phyloP scores from a whole-genome alignment of 176 grass and related monocot species.

The Secale cereale region DNA sequence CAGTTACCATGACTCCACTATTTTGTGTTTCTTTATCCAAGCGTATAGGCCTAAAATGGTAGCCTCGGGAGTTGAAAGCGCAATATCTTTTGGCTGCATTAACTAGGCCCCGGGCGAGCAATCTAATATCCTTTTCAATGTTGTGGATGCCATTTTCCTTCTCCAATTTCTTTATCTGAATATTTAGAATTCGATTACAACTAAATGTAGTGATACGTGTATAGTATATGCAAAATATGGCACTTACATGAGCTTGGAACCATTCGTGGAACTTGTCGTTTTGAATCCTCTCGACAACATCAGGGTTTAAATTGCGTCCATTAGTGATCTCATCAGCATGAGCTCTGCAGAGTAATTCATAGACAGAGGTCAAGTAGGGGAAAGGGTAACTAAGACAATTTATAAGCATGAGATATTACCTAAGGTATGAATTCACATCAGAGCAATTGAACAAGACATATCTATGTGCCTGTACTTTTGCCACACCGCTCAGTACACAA shows the following conservation, averaged over 20 bases:
- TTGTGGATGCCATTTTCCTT: not conserved
- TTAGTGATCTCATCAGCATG: no score
- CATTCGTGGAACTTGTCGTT: conserved; percentile 1
- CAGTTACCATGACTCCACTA: not conserved
- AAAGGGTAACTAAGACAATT: not conserved
- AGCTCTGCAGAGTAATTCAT: not conserved
- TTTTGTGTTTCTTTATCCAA: not conserved
- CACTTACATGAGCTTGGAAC: conserved; percentile 23
- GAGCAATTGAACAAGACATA: conserved; percentile 30
- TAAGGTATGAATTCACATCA: not conserved
- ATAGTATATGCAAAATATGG: not conserved
- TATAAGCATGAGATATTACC: conserved; percentile 4
- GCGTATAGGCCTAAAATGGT: not conserved
- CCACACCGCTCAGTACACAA: not conserved
- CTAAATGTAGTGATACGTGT: not conserved
- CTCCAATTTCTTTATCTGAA: not conserved
- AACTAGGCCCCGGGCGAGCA: not conserved
- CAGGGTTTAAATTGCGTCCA: no score
- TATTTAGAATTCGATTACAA: not conserved
- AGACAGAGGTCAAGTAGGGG: no score
- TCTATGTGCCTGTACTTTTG: conserved; percentile 17
- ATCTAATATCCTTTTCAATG: not conserved
- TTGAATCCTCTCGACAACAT: not conserved
- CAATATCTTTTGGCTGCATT: not conserved
- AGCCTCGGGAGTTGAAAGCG: not conserved